Conservation (phyloP, 2,329 filamentous ascomycete genomes). For the Ophiostoma sp. region DNA sequence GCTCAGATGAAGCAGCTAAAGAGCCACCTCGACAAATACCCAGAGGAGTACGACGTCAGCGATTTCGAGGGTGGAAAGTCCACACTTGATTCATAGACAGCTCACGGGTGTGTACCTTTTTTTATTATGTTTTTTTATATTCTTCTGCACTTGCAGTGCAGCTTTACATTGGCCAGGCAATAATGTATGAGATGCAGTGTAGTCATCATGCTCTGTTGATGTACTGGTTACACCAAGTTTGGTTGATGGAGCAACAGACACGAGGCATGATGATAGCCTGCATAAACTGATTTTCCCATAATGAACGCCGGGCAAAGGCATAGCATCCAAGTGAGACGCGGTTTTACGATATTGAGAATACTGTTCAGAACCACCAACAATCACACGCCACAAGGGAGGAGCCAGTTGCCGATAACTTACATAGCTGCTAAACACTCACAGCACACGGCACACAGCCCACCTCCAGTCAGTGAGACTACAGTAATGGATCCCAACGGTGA, state of each 20-base stretch:
- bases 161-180: neutral
- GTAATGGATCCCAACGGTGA: slow-evolving; percentile 28
- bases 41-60: slow-evolving; percentile 74
- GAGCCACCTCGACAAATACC: slow-evolving; percentile 76
- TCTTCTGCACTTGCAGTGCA: too few species aligned
- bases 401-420: too few species aligned
- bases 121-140: too few species aligned
- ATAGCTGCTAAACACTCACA: neutral
- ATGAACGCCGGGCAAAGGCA: neutral
- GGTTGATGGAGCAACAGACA: slow-evolving; percentile 1
- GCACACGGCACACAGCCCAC: neutral
- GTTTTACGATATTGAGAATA: neutral
- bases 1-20: slow-evolving; percentile 70
- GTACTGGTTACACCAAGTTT: neutral
- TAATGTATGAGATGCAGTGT: neutral
- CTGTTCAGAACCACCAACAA: neutral
- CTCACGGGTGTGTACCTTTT: neutral
- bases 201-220: neutral
- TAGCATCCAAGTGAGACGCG: neutral
- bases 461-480: neutral
- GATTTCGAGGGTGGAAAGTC: slow-evolving; percentile 33
- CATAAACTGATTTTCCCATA: neutral
- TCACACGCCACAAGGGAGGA: neutral
- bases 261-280: neutral
- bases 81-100: neutral